A percentile compares a stretch with the other conserved stretches of the same genome.
These are phyloP conservation scores for Selaginella moellendorffii DNA, from an alignment of 75 land plant species.

Conservation along the genomic window DNA sequence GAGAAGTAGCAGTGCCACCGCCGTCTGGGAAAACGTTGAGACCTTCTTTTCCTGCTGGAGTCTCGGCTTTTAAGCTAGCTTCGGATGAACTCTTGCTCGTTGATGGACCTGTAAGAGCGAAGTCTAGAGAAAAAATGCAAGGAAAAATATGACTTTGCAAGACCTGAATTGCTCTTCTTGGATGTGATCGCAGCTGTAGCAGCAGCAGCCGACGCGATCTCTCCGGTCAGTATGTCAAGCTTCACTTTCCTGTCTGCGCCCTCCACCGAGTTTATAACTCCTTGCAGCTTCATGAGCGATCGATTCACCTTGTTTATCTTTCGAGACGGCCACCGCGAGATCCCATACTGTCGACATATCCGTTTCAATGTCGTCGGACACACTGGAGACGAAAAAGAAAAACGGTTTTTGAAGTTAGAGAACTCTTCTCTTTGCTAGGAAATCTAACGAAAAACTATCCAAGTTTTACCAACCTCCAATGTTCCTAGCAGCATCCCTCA, in stretches of 20 bases:
- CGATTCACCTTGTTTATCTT: conserved; percentile 53
- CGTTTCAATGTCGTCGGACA: conserved; percentile 56
- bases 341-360: conserved; percentile 48
- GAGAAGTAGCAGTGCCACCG: no score
- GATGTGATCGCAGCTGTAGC: conserved; percentile 5
- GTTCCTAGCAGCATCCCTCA: conserved; percentile 55
- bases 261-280: conserved; percentile 85
- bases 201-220: conserved; percentile 44
- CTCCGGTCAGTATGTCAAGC: conserved; percentile 42
- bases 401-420: no score
- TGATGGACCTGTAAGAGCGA: not conserved
- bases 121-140: no score
- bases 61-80: not conserved
- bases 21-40: not conserved
- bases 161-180: not conserved
- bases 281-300: conserved; percentile 32
- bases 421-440: no score
- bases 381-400: conserved; percentile 35
- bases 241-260: conserved; percentile 53
- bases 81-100: not conserved
- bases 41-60: not conserved
- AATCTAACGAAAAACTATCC: no score
- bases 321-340: conserved; percentile 44
- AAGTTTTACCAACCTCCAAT: conserved; percentile 58
- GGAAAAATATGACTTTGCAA: no score